Conservation (phyloP, 495 filamentous ascomycete species). For the Friedmanniomyces endolithicus region DNA sequence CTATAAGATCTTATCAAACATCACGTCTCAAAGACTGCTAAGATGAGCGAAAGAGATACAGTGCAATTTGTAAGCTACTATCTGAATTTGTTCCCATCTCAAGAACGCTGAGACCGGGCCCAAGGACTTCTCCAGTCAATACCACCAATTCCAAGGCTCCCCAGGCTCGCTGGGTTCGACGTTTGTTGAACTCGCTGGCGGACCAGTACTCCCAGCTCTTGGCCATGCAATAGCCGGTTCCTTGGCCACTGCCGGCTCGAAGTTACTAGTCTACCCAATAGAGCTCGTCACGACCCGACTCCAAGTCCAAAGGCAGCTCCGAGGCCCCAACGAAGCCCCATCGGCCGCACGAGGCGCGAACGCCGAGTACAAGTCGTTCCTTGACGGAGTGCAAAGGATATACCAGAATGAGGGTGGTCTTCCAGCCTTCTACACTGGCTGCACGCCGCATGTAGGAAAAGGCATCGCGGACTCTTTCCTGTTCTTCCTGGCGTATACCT, state of each 20-base stretch:
- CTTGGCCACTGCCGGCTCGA: conserved; percentile 61
- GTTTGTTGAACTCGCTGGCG: conserved; percentile 1
- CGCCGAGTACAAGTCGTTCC: conserved; percentile 44
- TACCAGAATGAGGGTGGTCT: conserved; percentile 58
- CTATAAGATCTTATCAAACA: background rate
- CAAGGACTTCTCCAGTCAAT: conserved; percentile 31
- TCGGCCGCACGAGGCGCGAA: conserved; percentile 27
- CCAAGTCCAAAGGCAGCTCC: conserved; percentile 62
- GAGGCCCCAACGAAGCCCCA: conserved; percentile 25
- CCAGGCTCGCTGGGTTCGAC: background rate
- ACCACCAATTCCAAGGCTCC: conserved; percentile 27
- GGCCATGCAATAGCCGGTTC: conserved; percentile 78
- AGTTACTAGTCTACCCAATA: conserved; percentile 68
- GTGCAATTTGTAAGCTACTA: conserved; percentile 7
- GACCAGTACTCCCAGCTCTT: conserved; percentile 59
- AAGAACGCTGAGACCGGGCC: conserved; percentile 6
- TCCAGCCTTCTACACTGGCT: conserved; percentile 61
- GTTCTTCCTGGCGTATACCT: conserved; percentile 75
- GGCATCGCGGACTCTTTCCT: conserved; percentile 65
- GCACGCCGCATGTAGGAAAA: conserved; percentile 59
- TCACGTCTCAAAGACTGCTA: background rate
- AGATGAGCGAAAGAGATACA: background rate
- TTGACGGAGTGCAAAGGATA: conserved; percentile 61
- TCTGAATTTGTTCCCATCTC: background rate
- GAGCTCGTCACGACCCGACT: conserved; percentile 75